Percentiles rank a stretch among this genome's conserved stretches.
These are phyloP conservation scores for Hortaea werneckii DNA, from an alignment of 2,329 filamentous ascomycete genomes.

Conservation along the genomic window DNA sequence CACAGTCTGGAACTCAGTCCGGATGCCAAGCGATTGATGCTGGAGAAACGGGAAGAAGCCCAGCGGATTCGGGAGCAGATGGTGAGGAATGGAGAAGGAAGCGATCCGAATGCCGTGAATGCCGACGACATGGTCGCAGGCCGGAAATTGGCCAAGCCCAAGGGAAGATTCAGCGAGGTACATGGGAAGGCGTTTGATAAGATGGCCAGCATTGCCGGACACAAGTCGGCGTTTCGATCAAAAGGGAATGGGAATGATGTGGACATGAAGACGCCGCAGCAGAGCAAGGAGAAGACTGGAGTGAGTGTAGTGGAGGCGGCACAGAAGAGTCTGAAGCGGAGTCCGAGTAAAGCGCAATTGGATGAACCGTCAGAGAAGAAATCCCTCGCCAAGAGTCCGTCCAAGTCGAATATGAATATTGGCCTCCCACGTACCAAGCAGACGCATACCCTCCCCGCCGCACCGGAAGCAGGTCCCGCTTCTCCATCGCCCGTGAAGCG, in stretches of 20 bases:
- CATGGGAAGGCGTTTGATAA: constrained; percentile 89
- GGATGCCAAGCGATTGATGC: constrained; percentile 50
- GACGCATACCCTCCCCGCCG: constrained; percentile 12
- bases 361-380: constrained; percentile 32
- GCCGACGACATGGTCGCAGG: constrained; percentile 25
- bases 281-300: neutral
- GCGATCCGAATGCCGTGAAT: constrained; percentile 11
- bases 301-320: constrained; percentile 11
- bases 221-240: constrained; percentile 65
- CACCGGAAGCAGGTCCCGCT: constrained; percentile 17
- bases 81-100: constrained; percentile 49
- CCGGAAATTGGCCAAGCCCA: constrained; percentile 71
- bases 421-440: constrained; percentile 16
- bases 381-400: constrained; percentile 21
- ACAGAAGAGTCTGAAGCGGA: constrained; percentile 40
- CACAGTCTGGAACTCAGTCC: constrained; percentile 50
- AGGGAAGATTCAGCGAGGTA: constrained; percentile 69
- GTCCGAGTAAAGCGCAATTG: constrained; percentile 51
- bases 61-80: constrained; percentile 61
- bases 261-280: neutral
- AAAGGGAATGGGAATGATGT: neutral
- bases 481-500: constrained; percentile 54
- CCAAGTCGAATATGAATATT: constrained; percentile 13
- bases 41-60: constrained; percentile 62
- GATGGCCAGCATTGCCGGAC: constrained; percentile 90